Base-by-base conservation (phyloP, 805 yeast species). In the Metschnikowia cerradonensis region DNA sequence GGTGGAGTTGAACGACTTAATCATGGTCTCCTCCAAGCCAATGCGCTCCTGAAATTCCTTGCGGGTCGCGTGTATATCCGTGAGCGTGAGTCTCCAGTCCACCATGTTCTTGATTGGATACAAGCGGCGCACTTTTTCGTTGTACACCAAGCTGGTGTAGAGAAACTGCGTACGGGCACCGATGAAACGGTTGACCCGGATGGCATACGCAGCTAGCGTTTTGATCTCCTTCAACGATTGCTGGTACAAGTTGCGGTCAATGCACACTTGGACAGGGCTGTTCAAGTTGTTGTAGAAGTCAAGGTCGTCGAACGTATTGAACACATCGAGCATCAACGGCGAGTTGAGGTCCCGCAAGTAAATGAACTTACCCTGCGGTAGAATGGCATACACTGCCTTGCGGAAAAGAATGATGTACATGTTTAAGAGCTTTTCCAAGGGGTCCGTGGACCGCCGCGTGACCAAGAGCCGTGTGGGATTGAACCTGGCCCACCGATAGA, bases 301-400 rank as follows among this genome's bases (percentile, higher is more conserved):
- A 7, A 50, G 50, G 45, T 66, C 73, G 20, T 60, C 52, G 19
- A 57, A 53, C 36, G 49, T 50, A 10, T 54, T 58, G 46, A 64
- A 67, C 4, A 71, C 68, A 45, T 72, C 76, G 40, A 67, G 52
- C 71, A 71, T 71, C 47, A 72, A 61, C 2, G 77, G 76, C 47
- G 67, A 60, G 52, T 70, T 76, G 52, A 72, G 72, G 57, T 72
- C 77, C 26, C 75, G 52, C 10, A 72, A 52, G 49, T 67, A 71
- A 57, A 67, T 70, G 52, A 66, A 72, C 51, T 67, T 71, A n/a
- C 71, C 64, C 45, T 72, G 77, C 2, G 77, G 77, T 22, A 67
- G 59, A 17, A 71, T 55, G 1, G 73, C 70, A 54, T 59, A 68
- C 20, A 71, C 53, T 0, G 67, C 60, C 51, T 70, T 71, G 47